A percentile compares a stretch with the other conserved stretches of the same genome.
phyloP scores from a whole-genome alignment of 805 yeast genomes.

The Nakazawaea anatomiae region DNA sequence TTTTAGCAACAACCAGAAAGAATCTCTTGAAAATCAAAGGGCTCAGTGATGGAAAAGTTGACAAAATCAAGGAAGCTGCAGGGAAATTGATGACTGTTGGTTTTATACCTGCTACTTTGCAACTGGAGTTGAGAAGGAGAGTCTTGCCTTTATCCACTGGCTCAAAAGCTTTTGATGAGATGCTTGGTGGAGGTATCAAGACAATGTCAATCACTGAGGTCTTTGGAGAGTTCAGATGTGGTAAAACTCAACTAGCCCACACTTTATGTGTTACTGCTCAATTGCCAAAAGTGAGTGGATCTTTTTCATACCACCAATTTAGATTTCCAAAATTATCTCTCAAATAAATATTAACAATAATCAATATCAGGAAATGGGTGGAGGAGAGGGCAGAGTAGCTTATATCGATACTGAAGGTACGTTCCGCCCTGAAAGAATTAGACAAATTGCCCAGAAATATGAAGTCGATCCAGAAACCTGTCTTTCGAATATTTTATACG shows the following conservation, averaged over 20 bases:
- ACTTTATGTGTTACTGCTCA: slow-evolving; percentile 75
- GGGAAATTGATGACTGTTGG: slow-evolving; percentile 60
- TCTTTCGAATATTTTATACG: slow-evolving; percentile 67
- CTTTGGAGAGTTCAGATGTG: slow-evolving; percentile 77
- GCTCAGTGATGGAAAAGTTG: slow-evolving; percentile 71
- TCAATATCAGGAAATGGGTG: slow-evolving; percentile 46
- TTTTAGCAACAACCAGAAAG: slow-evolving; percentile 56
- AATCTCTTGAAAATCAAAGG: slow-evolving; percentile 64
- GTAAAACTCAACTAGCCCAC: slow-evolving; percentile 78
- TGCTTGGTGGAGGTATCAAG: slow-evolving; percentile 71
- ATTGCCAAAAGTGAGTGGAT: slow-evolving; percentile 40
- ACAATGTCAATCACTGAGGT: slow-evolving; percentile 77
- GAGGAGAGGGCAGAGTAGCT: slow-evolving; percentile 77
- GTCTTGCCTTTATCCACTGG: slow-evolving; percentile 69
- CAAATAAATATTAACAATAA: no score
- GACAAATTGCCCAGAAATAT: slow-evolving; percentile 61
- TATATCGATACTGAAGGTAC: slow-evolving; percentile 81
- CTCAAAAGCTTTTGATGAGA: slow-evolving; percentile 59
- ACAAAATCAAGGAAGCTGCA: slow-evolving; percentile 69
- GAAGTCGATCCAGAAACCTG: slow-evolving; percentile 66
- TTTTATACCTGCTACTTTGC: slow-evolving; percentile 68
- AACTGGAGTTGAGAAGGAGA: slow-evolving; percentile 56
- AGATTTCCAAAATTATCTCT: neutral
- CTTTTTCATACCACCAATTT: neutral
- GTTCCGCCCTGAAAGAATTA: slow-evolving; percentile 64